Percentiles rank a stretch among this genome's conserved stretches.
These are phyloP conservation scores for Rasamsonia emersonii DNA, from an alignment of 2,329 filamentous ascomycete genomes.

Conservation along the genomic window DNA sequence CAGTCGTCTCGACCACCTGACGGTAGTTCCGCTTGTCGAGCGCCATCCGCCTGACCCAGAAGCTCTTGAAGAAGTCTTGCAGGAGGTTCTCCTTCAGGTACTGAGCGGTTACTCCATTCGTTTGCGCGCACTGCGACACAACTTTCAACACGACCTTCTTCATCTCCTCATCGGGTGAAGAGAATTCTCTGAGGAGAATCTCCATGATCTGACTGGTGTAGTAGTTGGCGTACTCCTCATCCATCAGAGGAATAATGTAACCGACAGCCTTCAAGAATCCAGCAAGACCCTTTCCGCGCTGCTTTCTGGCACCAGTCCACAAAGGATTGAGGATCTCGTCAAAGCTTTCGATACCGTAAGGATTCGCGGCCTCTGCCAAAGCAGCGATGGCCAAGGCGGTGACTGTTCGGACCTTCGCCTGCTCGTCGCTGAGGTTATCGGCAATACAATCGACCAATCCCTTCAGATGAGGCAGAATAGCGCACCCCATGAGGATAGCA, in stretches of 20 bases:
- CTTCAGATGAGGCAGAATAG: conserved; percentile 89
- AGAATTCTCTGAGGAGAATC: conserved; percentile 89
- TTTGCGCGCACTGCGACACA: conserved; percentile 88
- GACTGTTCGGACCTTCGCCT: conserved; percentile 94
- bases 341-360: conserved; percentile 98
- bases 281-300: conserved; percentile 89
- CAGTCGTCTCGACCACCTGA: conserved; percentile 95
- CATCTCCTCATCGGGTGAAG: conserved; percentile 98
- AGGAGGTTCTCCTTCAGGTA: conserved; percentile 95
- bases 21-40: conserved; percentile 96
- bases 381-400: conserved; percentile 92
- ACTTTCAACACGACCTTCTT: conserved; percentile 99
- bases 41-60: conserved; percentile 96
- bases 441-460: conserved; percentile 94
- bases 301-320: conserved; percentile 93
- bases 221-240: conserved; percentile 98
- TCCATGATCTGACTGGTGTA: conserved; percentile 99
- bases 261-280: conserved; percentile 96
- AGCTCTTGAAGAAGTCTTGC: conserved; percentile 95
- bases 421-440: conserved; percentile 92
- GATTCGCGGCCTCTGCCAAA: conserved; percentile 89
- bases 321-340: conserved; percentile 95
- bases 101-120: conserved; percentile 85
- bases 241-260: conserved; percentile 97
- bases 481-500: conserved; percentile 96